Evolutionary conservation across 2,329 filamentous ascomycete genomes (phyloP), one percentile per base, ranked within the genome.

Genomic region (Tolypocladium tundrense): DNA sequence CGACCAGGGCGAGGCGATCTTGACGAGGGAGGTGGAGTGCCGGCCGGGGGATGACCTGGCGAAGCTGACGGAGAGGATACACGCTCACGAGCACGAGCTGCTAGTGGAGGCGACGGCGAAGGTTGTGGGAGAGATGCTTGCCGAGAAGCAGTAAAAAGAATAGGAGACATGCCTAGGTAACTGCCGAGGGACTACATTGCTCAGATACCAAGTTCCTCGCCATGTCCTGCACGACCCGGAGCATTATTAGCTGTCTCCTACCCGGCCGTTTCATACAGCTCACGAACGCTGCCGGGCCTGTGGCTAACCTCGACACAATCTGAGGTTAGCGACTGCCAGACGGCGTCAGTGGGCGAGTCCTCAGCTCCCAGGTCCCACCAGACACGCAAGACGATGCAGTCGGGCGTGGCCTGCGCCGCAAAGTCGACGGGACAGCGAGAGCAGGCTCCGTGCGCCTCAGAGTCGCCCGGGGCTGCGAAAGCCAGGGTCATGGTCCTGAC

Each of bases 1-100:
- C 57, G 91, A 96, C 74, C 82, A 87, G 67, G 91, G 91, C 2
- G 77, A 82, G 62, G 86, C 89, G 11, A 87, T 96, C 64, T 67
- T 63, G 42, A 58, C 58, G 21, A 48, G 62, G 11, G 60, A 66
- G 58, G 60, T 96, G 31, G 78, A 84, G 58, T 84, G 81, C n/a
- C 45, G 50, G 63, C 77, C 82, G 53, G 85, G 83, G 41, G 86
- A 90, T 66, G 79, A 77, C 31, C 66, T 93, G 58, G 80, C 84
- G 40, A 79, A 81, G 54, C 77, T 96, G 35, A 81, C 91, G 72
- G 76, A 82, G 66, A 85, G 85, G 68, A 88, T 96, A 61, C 91
- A 96, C 71, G 72, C 73, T 24, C 78, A 85, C 37, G 92, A 96
- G 76, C 91, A 93, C 76, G 78, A 80, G 61, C 73, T 91, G 63